A percentile compares a stretch with the other conserved stretches of the same genome.
These are phyloP conservation scores for Trichoderma sp. DNA, from an alignment of 2,329 filamentous ascomycete genomes.

Conservation along the genomic window DNA sequence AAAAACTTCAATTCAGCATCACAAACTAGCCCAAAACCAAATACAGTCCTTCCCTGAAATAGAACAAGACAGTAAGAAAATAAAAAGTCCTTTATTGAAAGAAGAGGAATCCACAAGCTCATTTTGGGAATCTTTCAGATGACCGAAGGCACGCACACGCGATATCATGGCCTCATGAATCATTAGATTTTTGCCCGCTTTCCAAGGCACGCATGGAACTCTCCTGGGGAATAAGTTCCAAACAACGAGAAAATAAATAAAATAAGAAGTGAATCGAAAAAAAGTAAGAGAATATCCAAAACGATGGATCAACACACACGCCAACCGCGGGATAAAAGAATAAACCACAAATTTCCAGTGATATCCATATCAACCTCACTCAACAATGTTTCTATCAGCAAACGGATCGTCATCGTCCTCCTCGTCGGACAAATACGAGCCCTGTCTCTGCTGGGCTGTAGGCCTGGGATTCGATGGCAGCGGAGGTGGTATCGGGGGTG, in stretches of 20 bases:
- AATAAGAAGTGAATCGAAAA: neutral
- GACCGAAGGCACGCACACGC: neutral
- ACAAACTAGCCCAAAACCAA: neutral
- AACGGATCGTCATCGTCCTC: slow-evolving; percentile 80
- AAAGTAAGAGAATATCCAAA: neutral
- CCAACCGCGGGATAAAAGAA: neutral
- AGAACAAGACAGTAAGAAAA: neutral
- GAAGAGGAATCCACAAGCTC: neutral
- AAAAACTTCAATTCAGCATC: neutral
- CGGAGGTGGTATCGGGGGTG: slow-evolving; percentile 37
- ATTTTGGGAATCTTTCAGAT: neutral
- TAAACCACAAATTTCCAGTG: neutral
- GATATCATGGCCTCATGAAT: slow-evolving; percentile 8
- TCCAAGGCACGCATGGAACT: neutral
- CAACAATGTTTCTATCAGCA: slow-evolving; percentile 73
- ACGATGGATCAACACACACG: neutral
- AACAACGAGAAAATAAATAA: neutral
- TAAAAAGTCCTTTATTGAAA: neutral
- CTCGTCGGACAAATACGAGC: slow-evolving; percentile 43
- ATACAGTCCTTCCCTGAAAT: neutral
- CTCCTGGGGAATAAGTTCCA: neutral
- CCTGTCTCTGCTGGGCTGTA: slow-evolving; percentile 33
- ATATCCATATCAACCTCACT: neutral
- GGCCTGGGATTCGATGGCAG: slow-evolving; percentile 24
- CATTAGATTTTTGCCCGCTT: slow-evolving; percentile 7